A percentile compares a stretch with the other conserved stretches of the same genome.
phyloP scores from a whole-genome alignment of 768 basidiomycete species.

The Paxillus ammoniavirescens region DNA sequence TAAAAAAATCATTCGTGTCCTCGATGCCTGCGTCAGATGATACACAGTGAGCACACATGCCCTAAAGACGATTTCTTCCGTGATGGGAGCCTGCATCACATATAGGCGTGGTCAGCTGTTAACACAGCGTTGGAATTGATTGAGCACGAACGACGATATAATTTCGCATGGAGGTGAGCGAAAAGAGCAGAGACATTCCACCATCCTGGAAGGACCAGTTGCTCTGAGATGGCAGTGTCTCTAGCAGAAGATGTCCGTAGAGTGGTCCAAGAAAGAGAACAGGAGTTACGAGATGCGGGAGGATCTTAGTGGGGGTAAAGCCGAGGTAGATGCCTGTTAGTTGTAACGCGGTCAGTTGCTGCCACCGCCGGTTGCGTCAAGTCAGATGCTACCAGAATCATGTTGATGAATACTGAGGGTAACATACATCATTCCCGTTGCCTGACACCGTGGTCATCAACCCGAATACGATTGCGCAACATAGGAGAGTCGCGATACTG shows the following conservation, averaged over 20 bases:
- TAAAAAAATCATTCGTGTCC: slow-evolving; percentile 64
- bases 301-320: slow-evolving; percentile 26
- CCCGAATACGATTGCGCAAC: slow-evolving; percentile 50
- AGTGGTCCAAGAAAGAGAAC: slow-evolving; percentile 78
- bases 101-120: not conserved
- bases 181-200: slow-evolving; percentile 41
- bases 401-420: not conserved
- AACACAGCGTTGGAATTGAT: not conserved
- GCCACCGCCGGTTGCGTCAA: slow-evolving; percentile 5
- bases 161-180: slow-evolving; percentile 68
- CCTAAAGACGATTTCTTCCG: slow-evolving; percentile 91
- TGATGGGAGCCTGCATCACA: slow-evolving; percentile 69
- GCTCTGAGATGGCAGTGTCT: slow-evolving; percentile 54
- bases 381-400: not conserved
- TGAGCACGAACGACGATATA: slow-evolving; percentile 46
- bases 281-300: slow-evolving; percentile 67
- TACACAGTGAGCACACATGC: slow-evolving; percentile 78
- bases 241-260: slow-evolving; percentile 48
- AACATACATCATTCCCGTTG: slow-evolving; percentile 13
- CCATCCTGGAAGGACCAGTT: slow-evolving; percentile 44
- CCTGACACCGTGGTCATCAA: slow-evolving; percentile 36
- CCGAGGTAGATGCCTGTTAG: slow-evolving; percentile 44
- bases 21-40: slow-evolving; percentile 59
- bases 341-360: slow-evolving; percentile 21
- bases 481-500: slow-evolving; percentile 55